A percentile compares a stretch with the other conserved stretches of the same genome.
phyloP scores from a whole-genome alignment of 2,329 filamentous ascomycete genomes.

The Pyricularia sp. region DNA sequence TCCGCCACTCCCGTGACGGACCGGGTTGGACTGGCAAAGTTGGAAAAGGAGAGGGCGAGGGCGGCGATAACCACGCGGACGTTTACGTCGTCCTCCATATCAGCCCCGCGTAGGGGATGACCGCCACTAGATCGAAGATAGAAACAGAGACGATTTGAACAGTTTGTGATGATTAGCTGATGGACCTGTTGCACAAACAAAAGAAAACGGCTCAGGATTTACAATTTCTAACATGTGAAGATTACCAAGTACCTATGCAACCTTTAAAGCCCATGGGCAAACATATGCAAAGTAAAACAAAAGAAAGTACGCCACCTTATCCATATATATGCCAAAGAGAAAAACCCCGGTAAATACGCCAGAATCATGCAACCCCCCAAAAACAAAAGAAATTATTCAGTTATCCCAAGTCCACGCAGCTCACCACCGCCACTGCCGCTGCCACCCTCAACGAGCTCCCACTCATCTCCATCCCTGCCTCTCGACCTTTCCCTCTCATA shows the following conservation, averaged over 20 bases:
- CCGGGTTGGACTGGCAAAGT: slow-evolving; percentile 55
- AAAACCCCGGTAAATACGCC: not conserved
- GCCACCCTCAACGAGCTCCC: not conserved
- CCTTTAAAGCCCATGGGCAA: not conserved
- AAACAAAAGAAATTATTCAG: not conserved
- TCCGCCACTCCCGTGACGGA: slow-evolving; percentile 85
- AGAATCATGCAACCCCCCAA: not conserved
- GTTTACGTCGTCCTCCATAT: slow-evolving; percentile 38
- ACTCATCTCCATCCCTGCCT: not conserved
- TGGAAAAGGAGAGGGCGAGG: slow-evolving; percentile 45
- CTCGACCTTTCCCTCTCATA: not conserved
- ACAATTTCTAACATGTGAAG: not conserved
- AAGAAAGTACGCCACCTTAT: not conserved
- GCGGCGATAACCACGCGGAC: slow-evolving; percentile 38
- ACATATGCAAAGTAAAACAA: not conserved
- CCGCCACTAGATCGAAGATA: not conserved
- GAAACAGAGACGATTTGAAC: not conserved
- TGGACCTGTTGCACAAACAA: not conserved
- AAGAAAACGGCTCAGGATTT: not conserved
- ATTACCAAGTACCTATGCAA: not conserved
- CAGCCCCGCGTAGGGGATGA: slow-evolving; percentile 39
- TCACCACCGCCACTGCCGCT: not conserved
- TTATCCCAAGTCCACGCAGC: not conserved
- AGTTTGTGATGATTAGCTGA: not conserved
- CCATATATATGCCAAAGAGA: not conserved